Evolutionary conservation across 495 filamentous ascomycete species (phyloP).

Genomic region (Letharia lupina): DNA sequence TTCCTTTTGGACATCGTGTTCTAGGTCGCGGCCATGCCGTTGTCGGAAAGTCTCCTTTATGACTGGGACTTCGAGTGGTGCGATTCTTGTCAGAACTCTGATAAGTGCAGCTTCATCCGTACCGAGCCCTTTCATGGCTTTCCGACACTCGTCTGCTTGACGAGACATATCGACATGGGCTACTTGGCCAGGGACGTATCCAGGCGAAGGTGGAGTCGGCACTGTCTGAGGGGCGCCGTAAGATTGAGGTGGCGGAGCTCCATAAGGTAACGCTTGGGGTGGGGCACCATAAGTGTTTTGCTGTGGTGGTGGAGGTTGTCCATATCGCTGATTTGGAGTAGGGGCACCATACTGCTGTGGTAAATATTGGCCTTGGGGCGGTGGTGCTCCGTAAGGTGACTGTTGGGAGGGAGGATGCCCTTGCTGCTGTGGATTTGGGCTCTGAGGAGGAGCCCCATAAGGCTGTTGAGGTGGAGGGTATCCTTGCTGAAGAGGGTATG

Average conservation of each 20-base stretch:
- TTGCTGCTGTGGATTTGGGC: slow-evolving; percentile 25
- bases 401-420: slow-evolving; percentile 17
- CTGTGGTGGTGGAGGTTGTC: slow-evolving; percentile 27
- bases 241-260: slow-evolving; percentile 30
- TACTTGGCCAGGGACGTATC: slow-evolving; percentile 53
- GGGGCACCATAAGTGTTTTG: slow-evolving; percentile 20
- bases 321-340: slow-evolving; percentile 24
- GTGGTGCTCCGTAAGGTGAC: slow-evolving; percentile 30
- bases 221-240: slow-evolving; percentile 36
- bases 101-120: slow-evolving; percentile 75
- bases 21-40: slow-evolving; percentile 54
- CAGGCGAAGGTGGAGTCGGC: slow-evolving; percentile 41
- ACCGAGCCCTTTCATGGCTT: slow-evolving; percentile 87
- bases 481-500: slow-evolving; percentile 30
- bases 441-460: slow-evolving; percentile 34
- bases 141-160: slow-evolving; percentile 61
- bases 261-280: slow-evolving; percentile 36
- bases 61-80: slow-evolving; percentile 63
- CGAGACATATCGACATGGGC: slow-evolving; percentile 55
- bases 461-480: slow-evolving; percentile 31
- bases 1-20: slow-evolving; percentile 68
- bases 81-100: slow-evolving; percentile 51
- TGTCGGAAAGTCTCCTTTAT: slow-evolving; percentile 58
- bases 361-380: slow-evolving; percentile 28
- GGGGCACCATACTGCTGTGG: slow-evolving; percentile 28